These are phyloP conservation scores for Hura crepitans DNA, from an alignment of 441 rosid genomes.

Conservation along the genomic window DNA sequence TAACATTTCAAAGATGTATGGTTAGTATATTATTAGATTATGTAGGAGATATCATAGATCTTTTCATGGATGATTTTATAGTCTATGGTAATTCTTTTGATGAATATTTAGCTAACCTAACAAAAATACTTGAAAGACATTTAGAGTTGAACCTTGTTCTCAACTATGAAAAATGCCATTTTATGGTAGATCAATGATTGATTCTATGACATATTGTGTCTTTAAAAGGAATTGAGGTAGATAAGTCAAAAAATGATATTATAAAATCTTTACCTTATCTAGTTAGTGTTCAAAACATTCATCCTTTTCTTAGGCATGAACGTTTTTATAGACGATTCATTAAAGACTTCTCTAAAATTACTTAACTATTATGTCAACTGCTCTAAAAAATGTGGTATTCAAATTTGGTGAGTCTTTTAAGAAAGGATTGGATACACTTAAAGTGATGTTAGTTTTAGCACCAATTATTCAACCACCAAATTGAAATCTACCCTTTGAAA, in stretches of 20 bases:
- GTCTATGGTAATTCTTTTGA: no score
- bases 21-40: no score
- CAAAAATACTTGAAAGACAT: no score
- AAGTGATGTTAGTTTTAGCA: not conserved
- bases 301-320: not conserved
- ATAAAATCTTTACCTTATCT: not conserved
- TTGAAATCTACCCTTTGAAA: not conserved
- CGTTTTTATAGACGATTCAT: not conserved
- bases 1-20: no score
- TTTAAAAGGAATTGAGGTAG: not conserved
- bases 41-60: no score
- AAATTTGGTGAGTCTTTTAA: not conserved
- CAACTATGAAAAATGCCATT: not conserved
- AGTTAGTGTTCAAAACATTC: not conserved
- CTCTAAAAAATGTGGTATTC: not conserved
- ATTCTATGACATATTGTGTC: not conserved
- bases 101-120: no score
- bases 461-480: not conserved
- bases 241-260: not conserved
- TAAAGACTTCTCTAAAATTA: not conserved
- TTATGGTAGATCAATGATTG: not conserved
- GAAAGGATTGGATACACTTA: not conserved
- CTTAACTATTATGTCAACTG: not conserved
- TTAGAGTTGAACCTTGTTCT: no score
- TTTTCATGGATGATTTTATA: no score